phyloP scores from a whole-genome alignment of 164 flowering plant genomes.

The Vitis rotundifolia region DNA sequence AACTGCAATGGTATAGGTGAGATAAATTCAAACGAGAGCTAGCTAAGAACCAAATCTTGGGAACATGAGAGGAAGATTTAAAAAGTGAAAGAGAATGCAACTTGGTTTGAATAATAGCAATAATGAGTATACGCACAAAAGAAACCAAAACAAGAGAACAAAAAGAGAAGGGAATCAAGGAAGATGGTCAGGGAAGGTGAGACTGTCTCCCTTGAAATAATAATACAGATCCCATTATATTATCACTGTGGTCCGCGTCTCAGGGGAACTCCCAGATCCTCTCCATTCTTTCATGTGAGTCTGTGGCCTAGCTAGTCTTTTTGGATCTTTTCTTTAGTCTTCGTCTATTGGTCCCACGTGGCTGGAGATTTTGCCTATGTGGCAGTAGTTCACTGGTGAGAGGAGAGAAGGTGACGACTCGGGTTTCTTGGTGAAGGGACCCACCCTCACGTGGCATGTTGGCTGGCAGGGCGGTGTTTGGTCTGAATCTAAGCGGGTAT shows the following conservation, averaged over 20 bases:
- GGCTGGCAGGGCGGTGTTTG: background rate
- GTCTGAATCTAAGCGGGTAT: conserved; percentile 2
- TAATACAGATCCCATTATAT: background rate
- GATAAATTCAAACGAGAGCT: too few relatives aligned
- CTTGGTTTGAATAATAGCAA: background rate
- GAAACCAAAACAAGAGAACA: background rate
- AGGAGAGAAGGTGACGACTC: background rate
- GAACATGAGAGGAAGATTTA: too few relatives aligned
- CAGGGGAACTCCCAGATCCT: background rate
- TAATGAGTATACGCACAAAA: background rate
- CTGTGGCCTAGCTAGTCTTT: background rate
- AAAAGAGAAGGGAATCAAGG: background rate
- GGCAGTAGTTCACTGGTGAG: background rate
- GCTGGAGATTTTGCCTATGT: background rate
- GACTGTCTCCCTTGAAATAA: background rate
- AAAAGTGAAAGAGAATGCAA: too few relatives aligned
- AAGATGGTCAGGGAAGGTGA: background rate
- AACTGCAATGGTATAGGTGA: too few relatives aligned
- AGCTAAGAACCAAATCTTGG: too few relatives aligned
- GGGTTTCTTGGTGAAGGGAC: too few relatives aligned
- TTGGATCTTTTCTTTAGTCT: background rate
- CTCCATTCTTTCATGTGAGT: background rate
- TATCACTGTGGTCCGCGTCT: background rate
- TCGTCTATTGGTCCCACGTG: background rate
- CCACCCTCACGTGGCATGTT: background rate